Conservation (phyloP, 2,329 filamentous ascomycete species). For the Didymella lethalis region DNA sequence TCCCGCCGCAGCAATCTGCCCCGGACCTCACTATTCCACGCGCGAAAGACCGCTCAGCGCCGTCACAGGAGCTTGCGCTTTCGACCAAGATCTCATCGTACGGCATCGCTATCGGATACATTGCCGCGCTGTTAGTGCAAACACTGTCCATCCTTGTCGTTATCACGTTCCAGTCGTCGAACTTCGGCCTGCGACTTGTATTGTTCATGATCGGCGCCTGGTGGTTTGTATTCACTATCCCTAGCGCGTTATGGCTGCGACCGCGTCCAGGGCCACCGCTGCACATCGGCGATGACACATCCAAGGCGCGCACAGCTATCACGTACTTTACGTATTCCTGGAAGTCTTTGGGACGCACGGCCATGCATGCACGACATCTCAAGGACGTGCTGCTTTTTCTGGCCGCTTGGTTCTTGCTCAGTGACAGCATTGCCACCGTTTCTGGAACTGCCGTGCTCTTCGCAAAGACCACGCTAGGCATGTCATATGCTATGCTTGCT, state of each 20-base stretch:
- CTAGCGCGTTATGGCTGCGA: conserved; percentile 85
- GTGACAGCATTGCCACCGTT: conserved; percentile 92
- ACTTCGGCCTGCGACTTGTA: conserved; percentile 85
- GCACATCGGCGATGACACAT: conserved; percentile 37
- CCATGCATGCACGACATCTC: conserved; percentile 75
- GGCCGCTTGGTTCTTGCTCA: conserved; percentile 91
- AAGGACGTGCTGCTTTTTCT: conserved; percentile 81
- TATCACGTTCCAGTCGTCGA: conserved; percentile 67
- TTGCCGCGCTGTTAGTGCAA: conserved; percentile 84
- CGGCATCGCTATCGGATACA: conserved; percentile 93
- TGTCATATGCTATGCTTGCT: conserved; percentile 86
- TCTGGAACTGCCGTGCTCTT: conserved; percentile 95
- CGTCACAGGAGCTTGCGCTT: conserved; percentile 75
- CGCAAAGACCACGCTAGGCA: conserved; percentile 89
- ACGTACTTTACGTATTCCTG: conserved; percentile 84
- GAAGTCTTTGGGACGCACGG: conserved; percentile 82
- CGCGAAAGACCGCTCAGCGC: conserved; percentile 39
- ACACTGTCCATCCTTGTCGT: conserved; percentile 81
- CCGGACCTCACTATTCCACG: conserved; percentile 44
- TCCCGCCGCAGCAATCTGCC: conserved; percentile 38
- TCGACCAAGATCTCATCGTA: conserved; percentile 91
- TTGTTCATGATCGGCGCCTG: conserved; percentile 86
- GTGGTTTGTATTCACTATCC: conserved; percentile 94
- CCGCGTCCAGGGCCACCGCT: conserved; percentile 85
- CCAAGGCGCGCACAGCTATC: conserved; percentile 62